A percentile compares a stretch with the other conserved stretches of the same genome.
Evolutionary conservation across 2,329 filamentous ascomycete species (phyloP).

Genomic region (Penicillium sp.): DNA sequence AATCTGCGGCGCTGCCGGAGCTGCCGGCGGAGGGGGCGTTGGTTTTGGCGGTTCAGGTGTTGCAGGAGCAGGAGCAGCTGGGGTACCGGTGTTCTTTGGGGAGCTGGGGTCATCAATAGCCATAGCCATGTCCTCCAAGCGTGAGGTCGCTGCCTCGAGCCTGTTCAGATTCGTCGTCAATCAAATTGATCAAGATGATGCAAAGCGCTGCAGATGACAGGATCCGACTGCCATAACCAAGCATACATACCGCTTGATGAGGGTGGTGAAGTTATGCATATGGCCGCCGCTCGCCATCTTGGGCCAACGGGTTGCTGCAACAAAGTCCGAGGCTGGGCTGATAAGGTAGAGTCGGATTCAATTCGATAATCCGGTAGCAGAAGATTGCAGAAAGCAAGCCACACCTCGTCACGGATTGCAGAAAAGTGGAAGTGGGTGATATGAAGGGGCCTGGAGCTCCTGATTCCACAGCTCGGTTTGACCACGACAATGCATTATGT

Average conservation of each 20-base stretch:
- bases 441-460: slow-evolving; percentile 12
- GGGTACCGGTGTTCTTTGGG: slow-evolving; percentile 30
- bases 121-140: slow-evolving; percentile 91
- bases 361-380: not conserved
- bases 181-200: not conserved
- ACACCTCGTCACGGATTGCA: slow-evolving; percentile 4
- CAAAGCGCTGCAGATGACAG: not conserved
- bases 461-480: slow-evolving; percentile 15
- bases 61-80: slow-evolving; percentile 22
- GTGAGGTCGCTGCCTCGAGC: slow-evolving; percentile 92
- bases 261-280: slow-evolving; percentile 93
- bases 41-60: slow-evolving; percentile 25
- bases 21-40: slow-evolving; percentile 41
- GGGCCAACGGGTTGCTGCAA: slow-evolving; percentile 23
- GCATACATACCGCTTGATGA: slow-evolving; percentile 84
- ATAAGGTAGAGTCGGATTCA: not conserved
- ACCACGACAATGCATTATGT: no score
- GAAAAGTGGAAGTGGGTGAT: slow-evolving; percentile 6
- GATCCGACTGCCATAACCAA: slow-evolving; percentile 1
- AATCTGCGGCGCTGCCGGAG: slow-evolving; percentile 53
- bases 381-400: not conserved
- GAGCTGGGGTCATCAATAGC: slow-evolving; percentile 53
- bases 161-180: slow-evolving; percentile 55
- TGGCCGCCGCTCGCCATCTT: slow-evolving; percentile 65
- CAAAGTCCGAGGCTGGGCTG: slow-evolving; percentile 2